phyloP scores from a whole-genome alignment of 257 asterid genomes.

The Paulownia fortunei region DNA sequence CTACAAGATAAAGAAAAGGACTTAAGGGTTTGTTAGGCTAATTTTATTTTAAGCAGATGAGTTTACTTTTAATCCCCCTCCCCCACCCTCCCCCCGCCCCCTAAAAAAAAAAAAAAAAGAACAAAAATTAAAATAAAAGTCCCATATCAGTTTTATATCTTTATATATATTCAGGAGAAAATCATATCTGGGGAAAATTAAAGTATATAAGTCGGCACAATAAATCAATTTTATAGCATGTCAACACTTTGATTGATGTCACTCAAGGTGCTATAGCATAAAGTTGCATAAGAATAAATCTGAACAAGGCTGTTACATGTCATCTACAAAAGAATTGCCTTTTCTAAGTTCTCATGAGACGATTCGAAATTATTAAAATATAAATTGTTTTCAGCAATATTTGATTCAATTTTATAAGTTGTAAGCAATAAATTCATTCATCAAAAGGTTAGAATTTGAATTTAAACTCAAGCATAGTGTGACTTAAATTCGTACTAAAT shows the following conservation, averaged over 20 bases:
- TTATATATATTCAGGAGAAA: too few relatives aligned
- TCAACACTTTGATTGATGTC: conserved; percentile 33
- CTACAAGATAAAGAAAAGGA: conserved; percentile 12
- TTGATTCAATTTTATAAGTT: too few relatives aligned
- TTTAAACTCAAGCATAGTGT: too few relatives aligned
- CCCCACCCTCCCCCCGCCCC: too few relatives aligned
- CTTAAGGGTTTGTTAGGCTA: background rate
- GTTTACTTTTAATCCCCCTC: conserved; percentile 6
- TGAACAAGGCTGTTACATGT: background rate
- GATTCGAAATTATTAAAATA: background rate
- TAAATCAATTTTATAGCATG: background rate
- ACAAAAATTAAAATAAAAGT: too few relatives aligned
- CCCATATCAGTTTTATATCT: too few relatives aligned
- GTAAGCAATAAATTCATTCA: too few relatives aligned
- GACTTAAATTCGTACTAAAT: too few relatives aligned
- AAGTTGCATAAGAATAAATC: background rate
- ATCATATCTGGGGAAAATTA: background rate
- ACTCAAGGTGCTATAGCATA: conserved; percentile 10
- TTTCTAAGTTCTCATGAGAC: background rate
- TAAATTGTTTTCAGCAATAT: background rate
- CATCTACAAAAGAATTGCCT: background rate
- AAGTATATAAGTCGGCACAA: conserved; percentile 28
- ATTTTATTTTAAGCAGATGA: background rate
- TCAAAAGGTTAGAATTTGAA: too few relatives aligned
- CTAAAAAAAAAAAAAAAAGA: background rate